Base-by-base conservation (phyloP, 495 filamentous ascomycete species). In the Geopyxis carbonaria region DNA sequence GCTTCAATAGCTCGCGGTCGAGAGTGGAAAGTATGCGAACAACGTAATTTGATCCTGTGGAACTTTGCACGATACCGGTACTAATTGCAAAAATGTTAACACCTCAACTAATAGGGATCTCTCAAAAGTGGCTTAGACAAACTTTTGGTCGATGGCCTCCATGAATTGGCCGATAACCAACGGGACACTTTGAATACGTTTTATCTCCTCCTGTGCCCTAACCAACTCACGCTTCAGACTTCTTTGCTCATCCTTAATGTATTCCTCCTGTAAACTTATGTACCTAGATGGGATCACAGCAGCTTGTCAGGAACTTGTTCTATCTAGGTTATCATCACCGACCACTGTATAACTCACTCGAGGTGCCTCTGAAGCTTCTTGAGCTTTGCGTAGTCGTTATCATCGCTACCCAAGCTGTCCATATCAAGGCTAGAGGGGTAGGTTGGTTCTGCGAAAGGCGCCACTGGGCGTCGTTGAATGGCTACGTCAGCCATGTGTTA, bases 71-170 rank as follows among this genome's bases (percentile, higher is more conserved):
- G 49, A 97, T 97, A 42, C 91, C 91, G 44, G 91, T 97, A 58
- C 86, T 94, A 44, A 15, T 20, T 27, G 8, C 18, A 29, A 42
- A 14, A 40, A 46, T 44, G 22, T 32, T 10, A 22, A 10, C 9
- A 29, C 40, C 22, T 19, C 18, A 36, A 15, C 38, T 34, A 34
- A 34, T 31, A 6, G 6, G 27, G 18, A 14, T 40, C 15, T 31
- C 13, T 3, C 2, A 34, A 18, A 20, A 15, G 24, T 39, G 29
- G 32, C 15, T 10, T 10, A 18, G 6, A 39, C 70, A 60, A 70
- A 94, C 86, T 94, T 97, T 58, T 97, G 91, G 62, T 97, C 89
- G 52, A 97, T 97, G 36, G 89, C 89, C 63, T 97, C 89, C 89
- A 97, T 97, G 60, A 97, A 97, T 64, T 97, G 89, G 34, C 89